Evolutionary conservation across 306 rosid genomes (phyloP).

Genomic region (Quercus variabilis): DNA sequence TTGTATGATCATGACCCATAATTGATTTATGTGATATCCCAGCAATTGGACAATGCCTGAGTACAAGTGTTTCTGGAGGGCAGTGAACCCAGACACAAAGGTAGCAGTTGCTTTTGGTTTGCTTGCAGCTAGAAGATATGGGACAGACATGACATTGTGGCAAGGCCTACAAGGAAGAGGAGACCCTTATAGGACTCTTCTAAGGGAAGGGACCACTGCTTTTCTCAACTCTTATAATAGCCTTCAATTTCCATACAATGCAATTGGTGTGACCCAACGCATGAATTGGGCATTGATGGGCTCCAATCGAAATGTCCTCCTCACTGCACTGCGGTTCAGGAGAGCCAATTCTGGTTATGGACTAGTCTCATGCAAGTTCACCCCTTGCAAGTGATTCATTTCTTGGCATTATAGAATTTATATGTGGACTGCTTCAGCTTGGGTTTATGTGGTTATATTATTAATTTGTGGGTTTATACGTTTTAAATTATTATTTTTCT

Average conservation of each 20-base stretch:
- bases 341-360: constrained; percentile 73
- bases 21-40: neutral
- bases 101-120: constrained; percentile 66
- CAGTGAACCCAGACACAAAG: constrained; percentile 62
- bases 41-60: constrained; percentile 69
- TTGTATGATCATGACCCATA: neutral
- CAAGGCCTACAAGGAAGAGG: constrained; percentile 74
- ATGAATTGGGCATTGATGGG: constrained; percentile 67
- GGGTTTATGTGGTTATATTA: neutral
- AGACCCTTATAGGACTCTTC: constrained; percentile 72
- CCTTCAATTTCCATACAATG: constrained; percentile 54
- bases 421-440: neutral
- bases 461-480: no score
- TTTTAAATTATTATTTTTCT: neutral
- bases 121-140: constrained; percentile 57
- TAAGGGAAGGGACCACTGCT: constrained; percentile 76
- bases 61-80: constrained; percentile 82
- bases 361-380: constrained; percentile 66
- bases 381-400: constrained; percentile 47
- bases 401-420: neutral
- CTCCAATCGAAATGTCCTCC: constrained; percentile 48
- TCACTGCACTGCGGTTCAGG: constrained; percentile 61
- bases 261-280: constrained; percentile 49
- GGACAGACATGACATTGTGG: constrained; percentile 73
- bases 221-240: constrained; percentile 73